Conservation (phyloP, 2,329 filamentous ascomycete species). For the Colletotrichum godetiae region DNA sequence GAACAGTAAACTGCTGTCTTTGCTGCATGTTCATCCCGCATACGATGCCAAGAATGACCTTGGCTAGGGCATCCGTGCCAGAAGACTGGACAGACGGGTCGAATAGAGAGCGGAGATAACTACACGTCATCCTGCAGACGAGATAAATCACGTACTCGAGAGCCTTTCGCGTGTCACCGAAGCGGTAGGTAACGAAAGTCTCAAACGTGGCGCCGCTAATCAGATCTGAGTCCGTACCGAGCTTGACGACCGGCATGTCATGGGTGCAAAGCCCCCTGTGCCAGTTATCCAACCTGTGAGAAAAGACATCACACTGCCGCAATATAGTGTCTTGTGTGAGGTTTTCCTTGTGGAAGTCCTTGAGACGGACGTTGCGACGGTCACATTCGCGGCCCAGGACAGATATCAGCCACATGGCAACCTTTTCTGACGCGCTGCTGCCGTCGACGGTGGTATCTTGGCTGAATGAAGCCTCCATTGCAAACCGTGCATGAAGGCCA, state of each 20-base stretch:
- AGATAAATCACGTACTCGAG: conserved; percentile 25
- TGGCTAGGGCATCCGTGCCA: conserved; percentile 2
- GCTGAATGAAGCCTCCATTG: conserved; percentile 20
- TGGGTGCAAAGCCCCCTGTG: conserved; percentile 5
- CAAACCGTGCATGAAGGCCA: not conserved
- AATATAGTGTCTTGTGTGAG: not conserved
- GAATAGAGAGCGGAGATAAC: conserved; percentile 16
- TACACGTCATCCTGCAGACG: conserved; percentile 10
- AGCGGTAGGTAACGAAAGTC: conserved; percentile 13
- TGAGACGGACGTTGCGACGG: conserved; percentile 1
- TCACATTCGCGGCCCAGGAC: conserved; percentile 9
- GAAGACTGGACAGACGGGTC: conserved; percentile 3
- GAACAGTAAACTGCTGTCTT: conserved; percentile 11
- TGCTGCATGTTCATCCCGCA: conserved; percentile 22
- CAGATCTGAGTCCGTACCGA: conserved; percentile 3
- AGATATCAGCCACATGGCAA: conserved; percentile 12
- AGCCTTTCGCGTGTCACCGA: not conserved
- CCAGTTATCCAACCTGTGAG: conserved; percentile 10
- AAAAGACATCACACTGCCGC: conserved; percentile 13
- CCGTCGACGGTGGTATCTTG: not conserved
- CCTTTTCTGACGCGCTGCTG: conserved; percentile 19
- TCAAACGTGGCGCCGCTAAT: conserved; percentile 19
- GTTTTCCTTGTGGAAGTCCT: conserved; percentile 17
- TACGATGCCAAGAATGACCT: conserved; percentile 16
- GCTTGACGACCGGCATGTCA: conserved; percentile 12